phyloP scores from a whole-genome alignment of 345 rosid genomes.

The Odontarrhena argentea region DNA sequence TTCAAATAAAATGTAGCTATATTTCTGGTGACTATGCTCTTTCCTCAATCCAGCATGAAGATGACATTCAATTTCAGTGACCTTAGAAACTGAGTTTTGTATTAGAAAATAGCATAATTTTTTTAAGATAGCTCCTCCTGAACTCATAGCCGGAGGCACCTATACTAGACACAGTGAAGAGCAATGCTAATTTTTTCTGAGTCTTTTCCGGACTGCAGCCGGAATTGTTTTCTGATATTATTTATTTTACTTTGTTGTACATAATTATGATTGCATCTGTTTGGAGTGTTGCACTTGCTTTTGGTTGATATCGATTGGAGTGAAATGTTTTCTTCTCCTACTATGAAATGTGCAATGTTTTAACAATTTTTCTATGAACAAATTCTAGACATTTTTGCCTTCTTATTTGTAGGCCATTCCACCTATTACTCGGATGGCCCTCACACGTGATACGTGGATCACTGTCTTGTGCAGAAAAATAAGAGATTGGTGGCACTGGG shows the following conservation, averaged over 20 bases:
- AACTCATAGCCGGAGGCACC: background rate
- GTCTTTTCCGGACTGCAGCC: background rate
- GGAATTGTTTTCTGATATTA: background rate
- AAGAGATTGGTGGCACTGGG: slow-evolving; percentile 99
- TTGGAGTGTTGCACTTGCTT: background rate
- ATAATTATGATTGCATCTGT: background rate
- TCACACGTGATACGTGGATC: slow-evolving; percentile 92
- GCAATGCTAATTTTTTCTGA: slow-evolving; percentile 1
- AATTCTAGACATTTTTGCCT: background rate
- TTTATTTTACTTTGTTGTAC: background rate
- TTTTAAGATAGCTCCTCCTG: background rate
- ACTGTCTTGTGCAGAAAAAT: slow-evolving; percentile 90
- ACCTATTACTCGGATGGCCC: slow-evolving; percentile 84
- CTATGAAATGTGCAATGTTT: background rate
- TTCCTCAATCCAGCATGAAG: slow-evolving; percentile 1
- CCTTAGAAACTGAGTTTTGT: background rate
- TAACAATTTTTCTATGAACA: background rate
- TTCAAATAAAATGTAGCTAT: slow-evolving; percentile 4
- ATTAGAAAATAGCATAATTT: slow-evolving; percentile 3
- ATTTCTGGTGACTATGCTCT: slow-evolving; percentile 3
- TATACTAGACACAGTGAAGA: background rate
- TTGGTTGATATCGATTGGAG: background rate
- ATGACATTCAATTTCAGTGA: background rate
- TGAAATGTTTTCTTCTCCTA: background rate
- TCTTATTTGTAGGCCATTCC: slow-evolving; percentile 66